These are phyloP conservation scores for Sporodiniella umbellata DNA, from an alignment of 371 early-diverging fungal genomes.

Conservation along the genomic window DNA sequence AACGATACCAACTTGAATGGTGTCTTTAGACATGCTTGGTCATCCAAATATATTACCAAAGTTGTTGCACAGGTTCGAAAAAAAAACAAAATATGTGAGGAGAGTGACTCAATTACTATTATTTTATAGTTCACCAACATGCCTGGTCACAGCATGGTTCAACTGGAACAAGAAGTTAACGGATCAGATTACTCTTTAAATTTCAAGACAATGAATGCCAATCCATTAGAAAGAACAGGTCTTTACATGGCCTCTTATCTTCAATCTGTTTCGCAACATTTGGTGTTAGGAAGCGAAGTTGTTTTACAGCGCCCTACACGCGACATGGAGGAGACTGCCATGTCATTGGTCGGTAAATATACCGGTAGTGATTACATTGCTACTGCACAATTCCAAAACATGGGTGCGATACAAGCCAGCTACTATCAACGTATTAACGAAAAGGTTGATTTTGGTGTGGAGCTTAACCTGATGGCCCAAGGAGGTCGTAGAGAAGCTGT, in stretches of 20 bases:
- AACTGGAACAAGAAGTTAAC: slow-evolving; percentile 88
- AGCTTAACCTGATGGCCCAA: slow-evolving; percentile 80
- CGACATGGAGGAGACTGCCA: slow-evolving; percentile 77
- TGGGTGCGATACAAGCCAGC: slow-evolving; percentile 80
- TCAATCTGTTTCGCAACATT: slow-evolving; percentile 83
- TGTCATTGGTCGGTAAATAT: slow-evolving; percentile 77
- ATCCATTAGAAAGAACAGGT: slow-evolving; percentile 87
- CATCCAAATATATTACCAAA: slow-evolving; percentile 57
- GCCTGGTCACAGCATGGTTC: slow-evolving; percentile 86
- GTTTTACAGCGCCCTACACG: slow-evolving; percentile 84
- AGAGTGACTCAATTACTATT: neutral
- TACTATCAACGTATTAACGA: slow-evolving; percentile 92
- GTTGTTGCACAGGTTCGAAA: slow-evolving; percentile 71
- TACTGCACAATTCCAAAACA: slow-evolving; percentile 80
- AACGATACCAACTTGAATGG: slow-evolving; percentile 66
- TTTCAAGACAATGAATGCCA: slow-evolving; percentile 93
- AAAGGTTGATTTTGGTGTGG: slow-evolving; percentile 91
- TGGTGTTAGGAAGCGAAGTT: slow-evolving; percentile 87
- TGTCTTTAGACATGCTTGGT: slow-evolving; percentile 49
- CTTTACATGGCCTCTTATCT: slow-evolving; percentile 84
- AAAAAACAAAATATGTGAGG: neutral
- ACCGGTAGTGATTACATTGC: slow-evolving; percentile 72
- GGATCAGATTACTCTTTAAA: slow-evolving; percentile 85
- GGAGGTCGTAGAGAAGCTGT: slow-evolving; percentile 86
- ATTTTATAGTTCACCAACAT: slow-evolving; percentile 51